Conservation (phyloP, 192 early-diverging fungal species). For the Bifiguratus adelaidae region DNA sequence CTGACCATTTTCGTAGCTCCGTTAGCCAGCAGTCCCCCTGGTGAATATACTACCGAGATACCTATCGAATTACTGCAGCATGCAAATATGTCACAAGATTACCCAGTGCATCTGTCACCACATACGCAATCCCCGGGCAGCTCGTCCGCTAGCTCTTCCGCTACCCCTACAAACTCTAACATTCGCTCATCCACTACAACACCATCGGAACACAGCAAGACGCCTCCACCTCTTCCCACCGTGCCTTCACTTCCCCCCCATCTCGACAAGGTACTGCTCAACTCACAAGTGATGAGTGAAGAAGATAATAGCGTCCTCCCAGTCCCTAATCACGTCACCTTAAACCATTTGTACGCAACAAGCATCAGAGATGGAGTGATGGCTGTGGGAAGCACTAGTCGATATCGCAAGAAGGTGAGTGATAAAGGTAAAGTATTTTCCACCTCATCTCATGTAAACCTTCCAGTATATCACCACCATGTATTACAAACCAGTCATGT, state of each 20-base stretch:
- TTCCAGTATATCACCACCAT: constrained; percentile 30
- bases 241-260: constrained; percentile 83
- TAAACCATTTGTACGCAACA: constrained; percentile 95
- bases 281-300: constrained; percentile 50
- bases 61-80: no score
- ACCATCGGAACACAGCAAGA: no score
- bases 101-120: no score
- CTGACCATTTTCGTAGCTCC: no score
- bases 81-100: no score
- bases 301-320: constrained; percentile 77
- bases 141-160: constrained; percentile 25
- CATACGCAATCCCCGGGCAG: constrained; percentile 15
- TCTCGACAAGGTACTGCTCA: constrained; percentile 85
- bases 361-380: constrained; percentile 93
- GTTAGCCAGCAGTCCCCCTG: no score
- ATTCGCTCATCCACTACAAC: no score
- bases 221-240: no score
- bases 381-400: constrained; percentile 81
- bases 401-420: constrained; percentile 82
- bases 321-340: constrained; percentile 83
- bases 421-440: not conserved
- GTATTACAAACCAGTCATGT: constrained; percentile 26
- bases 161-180: constrained; percentile 13
- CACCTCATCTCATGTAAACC: not conserved
- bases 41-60: no score